Conservation (phyloP, 2,329 filamentous ascomycete species). For the Chrysoporthe deuterocubensis region DNA sequence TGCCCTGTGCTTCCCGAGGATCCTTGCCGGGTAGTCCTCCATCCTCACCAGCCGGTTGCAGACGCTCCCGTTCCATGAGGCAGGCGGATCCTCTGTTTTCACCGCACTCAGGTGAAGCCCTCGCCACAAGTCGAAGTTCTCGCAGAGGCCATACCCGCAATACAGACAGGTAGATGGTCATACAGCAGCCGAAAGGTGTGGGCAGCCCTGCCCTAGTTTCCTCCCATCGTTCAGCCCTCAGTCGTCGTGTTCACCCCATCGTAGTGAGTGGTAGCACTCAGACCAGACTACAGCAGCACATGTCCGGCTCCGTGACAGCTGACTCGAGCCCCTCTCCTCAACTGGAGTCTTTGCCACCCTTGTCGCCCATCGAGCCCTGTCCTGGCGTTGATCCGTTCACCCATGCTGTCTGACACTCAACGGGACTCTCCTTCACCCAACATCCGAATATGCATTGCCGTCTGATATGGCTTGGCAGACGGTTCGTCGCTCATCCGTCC, state of each 20-base stretch:
- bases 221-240: background rate
- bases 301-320: background rate
- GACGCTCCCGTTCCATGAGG: conserved; percentile 8
- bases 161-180: no score
- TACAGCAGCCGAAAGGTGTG: background rate
- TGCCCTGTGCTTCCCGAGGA: conserved; percentile 17
- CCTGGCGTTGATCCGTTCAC: conserved; percentile 37
- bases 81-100: conserved; percentile 4
- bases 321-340: background rate
- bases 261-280: background rate
- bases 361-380: conserved; percentile 23
- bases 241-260: background rate
- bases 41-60: conserved; percentile 10
- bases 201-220: background rate
- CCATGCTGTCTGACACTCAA: conserved; percentile 45
- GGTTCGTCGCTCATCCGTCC: conserved; percentile 30
- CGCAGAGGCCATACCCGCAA: background rate
- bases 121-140: background rate
- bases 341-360: conserved; percentile 11
- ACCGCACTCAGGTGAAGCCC: background rate
- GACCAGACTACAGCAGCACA: no score
- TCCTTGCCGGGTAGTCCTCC: conserved; percentile 10
- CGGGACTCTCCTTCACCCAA: conserved; percentile 43
- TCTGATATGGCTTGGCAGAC: conserved; percentile 39
- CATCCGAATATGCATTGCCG: conserved; percentile 41